phyloP scores from a whole-genome alignment of 208 protist genomes.

The Pavlovales sp. region DNA sequence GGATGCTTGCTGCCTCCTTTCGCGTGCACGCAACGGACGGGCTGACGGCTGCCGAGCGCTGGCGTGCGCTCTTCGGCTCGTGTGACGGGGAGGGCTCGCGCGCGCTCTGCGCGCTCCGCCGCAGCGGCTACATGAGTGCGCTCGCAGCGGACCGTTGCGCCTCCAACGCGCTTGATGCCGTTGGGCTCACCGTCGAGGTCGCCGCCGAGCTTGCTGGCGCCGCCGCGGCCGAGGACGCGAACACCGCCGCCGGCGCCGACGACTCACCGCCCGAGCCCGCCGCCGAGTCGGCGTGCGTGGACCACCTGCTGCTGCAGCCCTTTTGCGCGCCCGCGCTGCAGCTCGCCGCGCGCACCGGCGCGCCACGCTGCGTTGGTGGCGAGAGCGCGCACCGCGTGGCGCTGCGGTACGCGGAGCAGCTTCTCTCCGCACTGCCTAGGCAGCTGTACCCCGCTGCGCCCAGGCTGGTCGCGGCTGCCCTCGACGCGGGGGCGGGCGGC shows the following conservation, averaged over 20 bases:
- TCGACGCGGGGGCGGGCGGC: not conserved
- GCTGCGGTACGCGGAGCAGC: not conserved
- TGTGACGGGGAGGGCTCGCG: too few species aligned
- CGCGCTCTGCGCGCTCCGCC: not conserved
- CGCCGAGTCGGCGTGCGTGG: not conserved
- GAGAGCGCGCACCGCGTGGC: not conserved
- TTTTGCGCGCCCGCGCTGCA: not conserved
- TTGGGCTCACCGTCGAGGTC: not conserved
- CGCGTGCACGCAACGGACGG: too few species aligned
- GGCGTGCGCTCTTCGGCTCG: not conserved
- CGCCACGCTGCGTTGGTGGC: not conserved
- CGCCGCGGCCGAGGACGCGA: not conserved
- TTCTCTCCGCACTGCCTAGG: not conserved
- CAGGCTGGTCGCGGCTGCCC: not conserved
- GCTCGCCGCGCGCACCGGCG: not conserved
- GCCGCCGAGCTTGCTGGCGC: not conserved
- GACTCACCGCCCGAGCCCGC: not conserved
- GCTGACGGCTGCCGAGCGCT: not conserved
- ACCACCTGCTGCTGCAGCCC: constrained; percentile 5
- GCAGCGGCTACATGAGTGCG: not conserved
- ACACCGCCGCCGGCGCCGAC: not conserved
- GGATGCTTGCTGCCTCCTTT: too few species aligned
- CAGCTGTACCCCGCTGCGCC: not conserved
- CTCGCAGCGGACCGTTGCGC: not conserved
- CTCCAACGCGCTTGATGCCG: too few species aligned